Evolutionary conservation across 441 rosid genomes (phyloP), one percentile per base, ranked within the genome.

Genomic region (Flueggea neowawraea): DNA sequence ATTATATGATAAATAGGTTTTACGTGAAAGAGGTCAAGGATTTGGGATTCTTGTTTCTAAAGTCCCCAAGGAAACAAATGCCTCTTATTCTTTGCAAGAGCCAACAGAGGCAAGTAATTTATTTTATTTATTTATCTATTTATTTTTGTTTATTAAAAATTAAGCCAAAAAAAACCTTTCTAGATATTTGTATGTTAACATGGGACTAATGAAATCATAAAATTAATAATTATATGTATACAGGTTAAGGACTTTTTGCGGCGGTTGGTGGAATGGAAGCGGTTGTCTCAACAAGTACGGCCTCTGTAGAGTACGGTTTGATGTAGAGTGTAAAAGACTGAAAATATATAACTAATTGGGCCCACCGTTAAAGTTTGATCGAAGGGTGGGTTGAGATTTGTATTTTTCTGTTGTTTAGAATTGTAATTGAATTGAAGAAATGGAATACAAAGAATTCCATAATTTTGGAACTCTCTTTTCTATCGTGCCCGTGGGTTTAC

Each of bases 1-100:
- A 22, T 22, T 22, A 22, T 22, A 22, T 22, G 54, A 39, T 43
- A 12, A 11, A 6, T 74, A 91, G 95, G 81, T 83, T 61, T 57
- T 93, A 71, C 77, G 89, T 32, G 73, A 78, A 22, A 80, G 82
- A 73, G 93, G 84, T 12, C 88, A 84, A 79, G 98, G 96, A 9
- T 73, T 83, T 60, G 91, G 95, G 52, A 90, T 93, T 64, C 86
- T 87, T 55, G 96, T 93, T 61, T 87, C 93, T 16, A 85, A 88
- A 66, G 69, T 73, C 62, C 95, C 93, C 6, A 90, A 78, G 71
- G 95, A 90, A 28, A 90, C 96, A 4, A 71, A 52, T 52, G 95
- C 98, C 13, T 76, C 88, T 11, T 88, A 85, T 68, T 88, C 90
- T 60, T 63, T 87, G 41, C 89, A 88, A 65, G 95, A 93, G 65